These are phyloP conservation scores for Wickerhamomyces xylosicus DNA, from an alignment of 805 yeast species.

Conservation along the genomic window DNA sequence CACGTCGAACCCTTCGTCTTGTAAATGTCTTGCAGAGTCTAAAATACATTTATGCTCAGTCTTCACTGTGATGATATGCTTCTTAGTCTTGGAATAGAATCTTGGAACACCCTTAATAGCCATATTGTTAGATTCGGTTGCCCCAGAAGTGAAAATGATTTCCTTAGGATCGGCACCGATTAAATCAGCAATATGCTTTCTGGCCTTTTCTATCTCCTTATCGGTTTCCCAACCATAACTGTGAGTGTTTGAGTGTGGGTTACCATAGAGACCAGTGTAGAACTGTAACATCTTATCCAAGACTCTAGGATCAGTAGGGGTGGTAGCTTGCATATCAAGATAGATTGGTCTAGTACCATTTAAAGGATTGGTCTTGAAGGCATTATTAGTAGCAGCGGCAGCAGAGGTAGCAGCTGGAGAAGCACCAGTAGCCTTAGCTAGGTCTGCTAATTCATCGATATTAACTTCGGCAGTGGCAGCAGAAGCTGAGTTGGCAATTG, in stretches of 20 bases:
- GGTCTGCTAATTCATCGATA: too few relatives aligned
- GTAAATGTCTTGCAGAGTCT: conserved; percentile 90
- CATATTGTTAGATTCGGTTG: conserved; percentile 95
- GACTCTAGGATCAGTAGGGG: conserved; percentile 96
- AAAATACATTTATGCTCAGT: conserved; percentile 99
- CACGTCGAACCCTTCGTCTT: conserved; percentile 94
- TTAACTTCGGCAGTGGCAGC: not conserved
- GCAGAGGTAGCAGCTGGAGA: not conserved
- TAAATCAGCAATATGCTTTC: conserved; percentile 71
- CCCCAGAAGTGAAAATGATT: conserved; percentile 94
- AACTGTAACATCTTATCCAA: conserved; percentile 78
- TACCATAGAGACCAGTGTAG: conserved; percentile 90
- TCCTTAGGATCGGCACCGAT: conserved; percentile 94
- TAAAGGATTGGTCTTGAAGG: conserved; percentile 28
- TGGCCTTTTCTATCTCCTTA: conserved; percentile 77
- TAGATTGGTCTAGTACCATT: conserved; percentile 85
- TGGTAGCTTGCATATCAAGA: conserved; percentile 96
- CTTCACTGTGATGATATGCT: conserved; percentile 90
- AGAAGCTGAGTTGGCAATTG: not conserved
- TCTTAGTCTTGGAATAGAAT: conserved; percentile 81
- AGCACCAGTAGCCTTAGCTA: too few relatives aligned
- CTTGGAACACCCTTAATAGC: conserved; percentile 92
- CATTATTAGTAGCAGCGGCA: conserved; percentile 23
- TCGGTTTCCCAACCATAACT: conserved; percentile 99
- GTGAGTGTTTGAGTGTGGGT: conserved; percentile 96